These are phyloP conservation scores for Mucor indicus DNA, from an alignment of 371 early-diverging fungal species.

Conservation along the genomic window DNA sequence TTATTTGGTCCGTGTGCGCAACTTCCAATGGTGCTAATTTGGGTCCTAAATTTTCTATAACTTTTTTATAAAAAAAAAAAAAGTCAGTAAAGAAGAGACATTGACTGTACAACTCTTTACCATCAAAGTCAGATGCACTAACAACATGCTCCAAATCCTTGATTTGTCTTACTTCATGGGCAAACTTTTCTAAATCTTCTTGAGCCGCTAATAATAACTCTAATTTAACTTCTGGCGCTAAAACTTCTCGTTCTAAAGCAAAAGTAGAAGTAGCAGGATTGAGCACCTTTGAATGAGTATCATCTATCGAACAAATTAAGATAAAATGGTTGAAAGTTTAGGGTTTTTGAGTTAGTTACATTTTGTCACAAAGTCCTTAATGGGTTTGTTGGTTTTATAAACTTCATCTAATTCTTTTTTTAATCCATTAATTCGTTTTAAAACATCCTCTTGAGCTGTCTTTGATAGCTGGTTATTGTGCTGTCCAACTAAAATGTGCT, in stretches of 20 bases:
- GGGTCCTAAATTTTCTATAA: constrained; percentile 45
- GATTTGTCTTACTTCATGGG: constrained; percentile 53
- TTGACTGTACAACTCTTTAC: background rate
- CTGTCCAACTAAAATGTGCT: constrained; percentile 37
- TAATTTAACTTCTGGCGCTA: constrained; percentile 53
- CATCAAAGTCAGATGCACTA: constrained; percentile 28
- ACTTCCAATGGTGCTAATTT: constrained; percentile 47
- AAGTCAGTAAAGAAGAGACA: background rate
- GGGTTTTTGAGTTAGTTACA: constrained; percentile 49
- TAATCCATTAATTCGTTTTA: constrained; percentile 23
- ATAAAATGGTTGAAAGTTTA: no score
- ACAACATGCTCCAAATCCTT: constrained; percentile 52
- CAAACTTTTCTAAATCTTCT: constrained; percentile 51
- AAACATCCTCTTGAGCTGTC: constrained; percentile 3
- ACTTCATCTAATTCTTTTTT: constrained; percentile 30
- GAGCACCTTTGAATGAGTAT: constrained; percentile 41
- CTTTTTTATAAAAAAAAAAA: constrained; percentile 14
- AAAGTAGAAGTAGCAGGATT: constrained; percentile 43
- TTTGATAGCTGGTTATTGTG: constrained; percentile 4
- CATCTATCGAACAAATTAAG: constrained; percentile 25
- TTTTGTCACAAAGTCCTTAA: constrained; percentile 54
- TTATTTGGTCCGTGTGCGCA: constrained; percentile 46
- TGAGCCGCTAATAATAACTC: constrained; percentile 55
- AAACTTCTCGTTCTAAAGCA: constrained; percentile 47
- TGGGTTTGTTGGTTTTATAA: constrained; percentile 38